These are phyloP conservation scores for Boletus vinaceobasis DNA, from an alignment of 768 basidiomycete genomes.

Conservation along the genomic window DNA sequence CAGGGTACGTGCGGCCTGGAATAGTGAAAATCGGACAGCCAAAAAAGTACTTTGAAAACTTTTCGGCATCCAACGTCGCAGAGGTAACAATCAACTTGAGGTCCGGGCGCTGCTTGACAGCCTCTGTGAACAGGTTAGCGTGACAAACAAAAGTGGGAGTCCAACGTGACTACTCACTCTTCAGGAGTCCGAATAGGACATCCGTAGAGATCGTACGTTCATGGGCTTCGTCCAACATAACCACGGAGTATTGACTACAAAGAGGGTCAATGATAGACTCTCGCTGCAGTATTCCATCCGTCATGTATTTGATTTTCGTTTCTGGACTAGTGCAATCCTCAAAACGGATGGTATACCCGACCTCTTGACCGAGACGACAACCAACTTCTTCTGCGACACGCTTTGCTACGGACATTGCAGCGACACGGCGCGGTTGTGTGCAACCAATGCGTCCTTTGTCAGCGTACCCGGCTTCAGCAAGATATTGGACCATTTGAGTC, in stretches of 20 bases:
- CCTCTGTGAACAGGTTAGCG: constrained; percentile 55
- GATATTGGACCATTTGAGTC: constrained; percentile 98
- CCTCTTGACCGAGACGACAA: constrained; percentile 94
- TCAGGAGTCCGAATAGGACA: constrained; percentile 92
- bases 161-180: constrained; percentile 37
- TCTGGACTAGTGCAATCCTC: constrained; percentile 99
- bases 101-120: constrained; percentile 90
- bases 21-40: constrained; percentile 99
- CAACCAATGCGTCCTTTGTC: constrained; percentile 92
- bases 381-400: constrained; percentile 98
- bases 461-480: constrained; percentile 91
- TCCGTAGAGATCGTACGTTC: constrained; percentile 99
- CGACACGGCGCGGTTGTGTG: constrained; percentile 98
- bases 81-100: constrained; percentile 98
- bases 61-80: constrained; percentile 98
- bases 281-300: constrained; percentile 98
- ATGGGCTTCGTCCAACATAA: constrained; percentile 99
- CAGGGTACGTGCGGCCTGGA: constrained; percentile 98
- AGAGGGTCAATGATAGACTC: constrained; percentile 96
- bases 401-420: constrained; percentile 98
- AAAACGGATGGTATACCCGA: constrained; percentile 98
- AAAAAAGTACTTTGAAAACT: constrained; percentile 99
- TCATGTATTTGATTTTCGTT: constrained; percentile 99
- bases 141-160: not conserved
- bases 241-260: constrained; percentile 85